Conservation (phyloP, 1,139 yeast genomes). For the Hyphopichia burtonii region DNA sequence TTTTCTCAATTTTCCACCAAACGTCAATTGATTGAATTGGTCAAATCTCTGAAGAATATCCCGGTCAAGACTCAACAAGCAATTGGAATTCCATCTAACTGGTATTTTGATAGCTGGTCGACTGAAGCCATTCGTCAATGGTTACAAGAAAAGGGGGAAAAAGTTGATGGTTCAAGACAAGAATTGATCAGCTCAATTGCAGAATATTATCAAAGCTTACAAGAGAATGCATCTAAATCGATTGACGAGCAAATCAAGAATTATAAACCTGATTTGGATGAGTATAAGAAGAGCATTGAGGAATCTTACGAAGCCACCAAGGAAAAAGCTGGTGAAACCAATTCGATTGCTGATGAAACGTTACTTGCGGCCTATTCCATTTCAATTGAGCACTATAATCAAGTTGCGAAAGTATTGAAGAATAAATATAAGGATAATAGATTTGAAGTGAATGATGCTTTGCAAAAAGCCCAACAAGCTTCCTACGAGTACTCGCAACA, state of each 20-base stretch:
- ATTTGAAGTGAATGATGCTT: conserved; percentile 19
- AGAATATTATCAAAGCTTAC: conserved; percentile 7
- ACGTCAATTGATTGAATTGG: conserved; percentile 47
- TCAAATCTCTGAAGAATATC: conserved; percentile 41
- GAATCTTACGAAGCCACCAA: conserved; percentile 5
- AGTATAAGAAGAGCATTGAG: conserved; percentile 14
- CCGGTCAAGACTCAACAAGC: conserved; percentile 25
- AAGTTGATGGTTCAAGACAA: conserved; percentile 23
- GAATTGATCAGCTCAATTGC: conserved; percentile 18
- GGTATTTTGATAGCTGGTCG: conserved; percentile 21
- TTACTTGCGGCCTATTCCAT: conserved; percentile 19
- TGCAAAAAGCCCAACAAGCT: conserved; percentile 20
- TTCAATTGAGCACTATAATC: conserved; percentile 42
- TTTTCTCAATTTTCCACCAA: conserved; percentile 47
- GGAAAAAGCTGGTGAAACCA: conserved; percentile 5
- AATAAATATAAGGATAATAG: conserved; percentile 18
- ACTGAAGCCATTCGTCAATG: conserved; percentile 22
- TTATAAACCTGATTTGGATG: conserved; percentile 19
- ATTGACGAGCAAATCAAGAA: conserved; percentile 15
- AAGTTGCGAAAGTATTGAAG: conserved; percentile 30
- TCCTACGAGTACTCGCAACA: conserved; percentile 20
- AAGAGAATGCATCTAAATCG: conserved; percentile 7
- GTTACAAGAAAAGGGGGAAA: conserved; percentile 22
- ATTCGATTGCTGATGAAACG: conserved; percentile 20
- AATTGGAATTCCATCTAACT: conserved; percentile 10